Conservation (phyloP, 2,329 filamentous ascomycete genomes). For the Neospermospora avenae region DNA sequence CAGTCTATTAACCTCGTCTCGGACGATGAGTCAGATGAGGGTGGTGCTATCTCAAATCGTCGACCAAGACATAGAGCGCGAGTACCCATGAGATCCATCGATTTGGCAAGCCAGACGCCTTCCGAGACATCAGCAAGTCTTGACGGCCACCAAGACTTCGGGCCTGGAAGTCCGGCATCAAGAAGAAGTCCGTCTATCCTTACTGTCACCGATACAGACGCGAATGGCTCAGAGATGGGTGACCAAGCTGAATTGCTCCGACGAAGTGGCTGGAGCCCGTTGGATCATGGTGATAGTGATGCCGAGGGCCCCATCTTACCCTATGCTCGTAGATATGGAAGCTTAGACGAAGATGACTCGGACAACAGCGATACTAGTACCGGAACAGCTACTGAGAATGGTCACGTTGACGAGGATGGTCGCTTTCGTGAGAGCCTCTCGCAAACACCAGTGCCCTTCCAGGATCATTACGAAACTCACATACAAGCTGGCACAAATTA, state of each 20-base stretch:
- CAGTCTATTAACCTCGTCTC: conserved; percentile 23
- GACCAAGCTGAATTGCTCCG: conserved; percentile 30
- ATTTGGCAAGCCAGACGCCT: not conserved
- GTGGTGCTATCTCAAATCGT: conserved; percentile 30
- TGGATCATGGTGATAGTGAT: conserved; percentile 34
- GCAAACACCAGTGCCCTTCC: conserved; percentile 19
- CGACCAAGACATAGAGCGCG: conserved; percentile 18
- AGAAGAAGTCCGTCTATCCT: conserved; percentile 21
- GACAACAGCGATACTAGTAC: conserved; percentile 31
- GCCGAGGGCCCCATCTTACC: conserved; percentile 18
- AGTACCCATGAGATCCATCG: not conserved
- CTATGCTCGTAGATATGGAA: conserved; percentile 9
- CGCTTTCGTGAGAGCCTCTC: conserved; percentile 24
- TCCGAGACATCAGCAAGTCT: conserved; percentile 2
- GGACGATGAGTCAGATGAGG: conserved; percentile 35
- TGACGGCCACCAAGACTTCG: conserved; percentile 2
- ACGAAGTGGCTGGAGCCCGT: conserved; percentile 34
- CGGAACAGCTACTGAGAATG: conserved; percentile 30
- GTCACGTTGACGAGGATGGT: conserved; percentile 24
- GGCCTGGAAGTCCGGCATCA: conserved; percentile 6
- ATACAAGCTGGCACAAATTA: conserved; percentile 4
- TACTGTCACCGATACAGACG: conserved; percentile 23
- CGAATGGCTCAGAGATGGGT: conserved; percentile 31
- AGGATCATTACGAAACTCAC: conserved; percentile 9
- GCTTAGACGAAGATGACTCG: conserved; percentile 15